phyloP scores from a whole-genome alignment of 192 early-diverging fungal genomes.

The Chytriomyces sp. region DNA sequence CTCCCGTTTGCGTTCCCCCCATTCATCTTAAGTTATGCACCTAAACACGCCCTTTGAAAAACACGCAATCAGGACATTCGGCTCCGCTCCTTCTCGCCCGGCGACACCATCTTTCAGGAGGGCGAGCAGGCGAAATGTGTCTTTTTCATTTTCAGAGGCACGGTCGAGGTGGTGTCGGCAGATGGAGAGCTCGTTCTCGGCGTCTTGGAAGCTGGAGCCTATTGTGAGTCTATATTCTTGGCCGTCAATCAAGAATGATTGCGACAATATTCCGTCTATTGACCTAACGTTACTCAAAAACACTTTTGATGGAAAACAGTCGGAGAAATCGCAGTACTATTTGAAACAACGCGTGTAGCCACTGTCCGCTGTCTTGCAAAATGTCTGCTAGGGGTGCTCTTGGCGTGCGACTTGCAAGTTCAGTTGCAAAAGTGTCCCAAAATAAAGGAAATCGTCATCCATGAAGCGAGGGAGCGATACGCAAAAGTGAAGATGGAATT shows the following conservation, averaged over 20 bases:
- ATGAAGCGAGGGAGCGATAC: constrained; percentile 65
- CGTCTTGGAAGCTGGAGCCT: constrained; percentile 43
- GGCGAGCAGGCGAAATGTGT: constrained; percentile 69
- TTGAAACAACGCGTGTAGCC: constrained; percentile 56
- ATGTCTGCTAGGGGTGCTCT: constrained; percentile 65
- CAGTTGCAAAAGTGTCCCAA: constrained; percentile 65
- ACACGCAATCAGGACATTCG: constrained; percentile 30
- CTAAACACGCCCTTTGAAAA: neutral
- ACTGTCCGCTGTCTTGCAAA: constrained; percentile 67
- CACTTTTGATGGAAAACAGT: no score
- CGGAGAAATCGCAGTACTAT: constrained; percentile 58
- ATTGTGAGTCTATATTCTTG: no score
- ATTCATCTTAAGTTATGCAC: neutral
- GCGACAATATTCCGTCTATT: no score
- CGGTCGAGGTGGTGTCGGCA: constrained; percentile 63
- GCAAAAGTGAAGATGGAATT: constrained; percentile 33
- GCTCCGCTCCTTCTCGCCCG: constrained; percentile 54
- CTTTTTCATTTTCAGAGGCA: constrained; percentile 74
- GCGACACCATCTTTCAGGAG: constrained; percentile 60
- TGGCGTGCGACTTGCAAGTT: constrained; percentile 58
- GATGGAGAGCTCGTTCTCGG: constrained; percentile 55
- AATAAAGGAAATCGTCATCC: constrained; percentile 59
- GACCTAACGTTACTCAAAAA: no score
- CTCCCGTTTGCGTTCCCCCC: no score
- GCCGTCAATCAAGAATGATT: no score